phyloP scores from a whole-genome alignment of 2,329 filamentous ascomycete species.

The Fusarium xylarioides region DNA sequence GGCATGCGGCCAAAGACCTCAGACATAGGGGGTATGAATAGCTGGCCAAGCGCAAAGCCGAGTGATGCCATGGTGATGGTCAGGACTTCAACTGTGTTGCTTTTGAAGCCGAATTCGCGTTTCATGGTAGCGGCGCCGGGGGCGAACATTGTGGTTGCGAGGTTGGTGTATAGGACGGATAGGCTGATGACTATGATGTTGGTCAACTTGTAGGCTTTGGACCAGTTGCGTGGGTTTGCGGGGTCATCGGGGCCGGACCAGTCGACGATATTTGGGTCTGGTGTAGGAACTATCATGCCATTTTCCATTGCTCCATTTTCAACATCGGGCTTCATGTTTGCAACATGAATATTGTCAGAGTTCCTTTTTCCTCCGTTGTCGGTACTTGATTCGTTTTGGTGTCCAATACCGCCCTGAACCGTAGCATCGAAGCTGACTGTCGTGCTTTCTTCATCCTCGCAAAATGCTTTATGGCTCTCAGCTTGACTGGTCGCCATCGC shows the following conservation, averaged over 20 bases:
- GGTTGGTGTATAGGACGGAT: neutral
- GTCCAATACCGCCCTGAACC: too few species aligned
- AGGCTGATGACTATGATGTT: neutral
- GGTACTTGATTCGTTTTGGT: neutral
- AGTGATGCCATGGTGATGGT: neutral
- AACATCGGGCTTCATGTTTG: rapidly evolving
- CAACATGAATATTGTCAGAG: neutral
- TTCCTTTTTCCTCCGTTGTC: neutral
- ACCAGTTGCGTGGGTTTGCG: neutral
- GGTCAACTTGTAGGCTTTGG: neutral
- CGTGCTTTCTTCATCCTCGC: neutral
- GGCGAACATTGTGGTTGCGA: neutral
- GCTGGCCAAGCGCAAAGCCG: neutral
- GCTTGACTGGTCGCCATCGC: neutral
- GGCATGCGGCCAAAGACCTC: neutral
- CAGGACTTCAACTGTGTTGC: neutral
- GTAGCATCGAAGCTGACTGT: rapidly evolving
- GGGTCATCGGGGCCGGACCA: neutral
- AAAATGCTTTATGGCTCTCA: neutral
- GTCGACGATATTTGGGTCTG: neutral
- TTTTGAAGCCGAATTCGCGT: neutral
- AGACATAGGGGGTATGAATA: neutral
- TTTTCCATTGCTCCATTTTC: rapidly evolving
- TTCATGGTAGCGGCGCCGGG: neutral
- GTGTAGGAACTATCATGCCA: too few species aligned